Evolutionary conservation across 2,329 filamentous ascomycete genomes (phyloP), one percentile per base, ranked within the genome.

Genomic region (Fusarium virguliforme): DNA sequence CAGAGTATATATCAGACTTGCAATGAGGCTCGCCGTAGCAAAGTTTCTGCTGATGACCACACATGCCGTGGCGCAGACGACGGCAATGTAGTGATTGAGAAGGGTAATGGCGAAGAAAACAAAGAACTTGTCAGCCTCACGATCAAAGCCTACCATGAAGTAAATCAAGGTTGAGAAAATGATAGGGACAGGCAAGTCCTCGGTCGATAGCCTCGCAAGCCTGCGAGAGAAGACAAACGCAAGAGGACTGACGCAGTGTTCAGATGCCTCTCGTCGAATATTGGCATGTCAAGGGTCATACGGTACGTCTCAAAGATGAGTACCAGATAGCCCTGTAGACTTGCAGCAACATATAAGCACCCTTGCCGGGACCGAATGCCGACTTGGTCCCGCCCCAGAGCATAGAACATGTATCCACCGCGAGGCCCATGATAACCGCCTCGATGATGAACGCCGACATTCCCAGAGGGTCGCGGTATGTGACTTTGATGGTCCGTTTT

Each of bases 251-350:
- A 93, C 91, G 22, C 93, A 92, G 3, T 90, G 90, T 78, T 95
- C 92, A 28, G 89, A 89, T 35, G 89, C 86, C 75, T 95, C 92
- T 62, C 92, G 74, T 95, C 92, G 75, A 94, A 95, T 0, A 92
- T 85, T 35, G 89, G 88, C 13, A 95, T 93, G 67, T 95, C 92
- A 51, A 92, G 86, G 0, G 90, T 93, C 64, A 95, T 81, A 4
- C 93, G 89, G 74, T 93, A 95, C 0, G 89, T 90, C 78, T 95
- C 93, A 67, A 93, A 94, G 12, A 94, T 84, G 10, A 95, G 83
- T 53, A 94, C 90, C 4, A 95, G 84, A 75, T 95, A 95, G 1
- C 91, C 92, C 75, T 95, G 92, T 7, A 95, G 83, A 5, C 88
- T 91, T 8, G 91, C 86, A 0, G 90, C 89, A 2, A 88, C 93